Base-by-base conservation (phyloP, 805 yeast genomes). In the Lachancea dasiensis region DNA sequence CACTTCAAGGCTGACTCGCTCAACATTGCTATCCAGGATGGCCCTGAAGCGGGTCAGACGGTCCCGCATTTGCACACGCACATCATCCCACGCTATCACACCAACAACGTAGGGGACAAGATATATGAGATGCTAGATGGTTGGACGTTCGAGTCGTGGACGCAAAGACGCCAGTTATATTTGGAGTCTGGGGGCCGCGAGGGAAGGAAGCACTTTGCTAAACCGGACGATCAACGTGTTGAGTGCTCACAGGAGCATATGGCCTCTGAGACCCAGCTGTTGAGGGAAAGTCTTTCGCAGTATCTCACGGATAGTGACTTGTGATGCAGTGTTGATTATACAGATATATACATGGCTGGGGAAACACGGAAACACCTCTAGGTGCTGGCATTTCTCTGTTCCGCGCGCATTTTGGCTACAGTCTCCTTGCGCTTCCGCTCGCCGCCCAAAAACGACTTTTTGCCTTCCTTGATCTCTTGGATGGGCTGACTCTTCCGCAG, bases 21-120 rank as follows among this genome's bases (percentile, higher is more conserved):
- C 43, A 94, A 94, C 55, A 72, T 92, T 27, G 90, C 97, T 8
- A 86, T 94, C 42, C 99, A 92, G 58, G 99, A 92, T 57, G 98
- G 98, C 0, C 84, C 87, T 0, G 86, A 86, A 34, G 90, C 97
- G 1, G 98, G 98, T 3, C 98, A 92, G 57, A 76, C 89, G n/a
- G 80, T 92, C 2, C 95, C 97, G 4, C 98, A 92, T 61, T 70
- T 90, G 20, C 98, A 92, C 59, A 82, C 95, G 15, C 99, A 92
- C 58, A 64, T 92, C 14, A 87, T 92, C 15, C 99, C 99, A 5
- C 70, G 99, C 27, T 78, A 72, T 56, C 68, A 66, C 35, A 46
- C 58, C 9, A 58, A 69, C 31, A 81, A 78, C 42, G 61, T 76
- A 32, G 86, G 86, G 1, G 95, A 86, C 56, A 79, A 75, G 27